Percentiles rank a stretch among this genome's conserved stretches.
Conservation (phyloP, 2,329 filamentous ascomycete genomes). For the Aspergillus cejpii region DNA sequence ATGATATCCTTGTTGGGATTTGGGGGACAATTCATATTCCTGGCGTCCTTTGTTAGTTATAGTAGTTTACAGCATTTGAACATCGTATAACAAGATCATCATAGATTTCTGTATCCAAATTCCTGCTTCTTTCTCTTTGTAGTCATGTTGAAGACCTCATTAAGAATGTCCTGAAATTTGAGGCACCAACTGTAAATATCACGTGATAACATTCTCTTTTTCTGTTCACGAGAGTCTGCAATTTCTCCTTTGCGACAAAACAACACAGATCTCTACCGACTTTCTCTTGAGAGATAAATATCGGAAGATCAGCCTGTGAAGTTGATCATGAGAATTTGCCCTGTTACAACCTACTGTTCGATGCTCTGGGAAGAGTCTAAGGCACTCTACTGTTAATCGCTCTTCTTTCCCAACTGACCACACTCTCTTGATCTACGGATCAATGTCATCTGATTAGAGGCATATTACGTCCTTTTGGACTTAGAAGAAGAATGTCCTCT, state of each 20-base stretch:
- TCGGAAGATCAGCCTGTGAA: too few species aligned
- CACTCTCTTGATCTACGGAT: background rate
- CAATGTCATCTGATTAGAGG: background rate
- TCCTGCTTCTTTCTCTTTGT: background rate
- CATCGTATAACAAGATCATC: background rate
- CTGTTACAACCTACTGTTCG: too few species aligned
- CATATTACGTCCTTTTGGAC: background rate
- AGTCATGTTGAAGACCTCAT: background rate
- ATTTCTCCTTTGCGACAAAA: background rate
- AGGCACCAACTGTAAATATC: background rate
- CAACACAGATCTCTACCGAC: too few species aligned
- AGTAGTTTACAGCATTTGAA: slow-evolving; percentile 1
- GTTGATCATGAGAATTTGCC: too few species aligned
- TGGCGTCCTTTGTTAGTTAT: slow-evolving; percentile 13
- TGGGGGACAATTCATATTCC: slow-evolving; percentile 13
- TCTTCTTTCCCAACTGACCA: background rate
- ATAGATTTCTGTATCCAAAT: background rate
- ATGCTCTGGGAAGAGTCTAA: too few species aligned
- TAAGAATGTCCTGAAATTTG: background rate
- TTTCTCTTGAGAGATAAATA: too few species aligned
- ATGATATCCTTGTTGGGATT: slow-evolving; percentile 23
- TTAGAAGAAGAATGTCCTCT: slow-evolving; percentile 27
- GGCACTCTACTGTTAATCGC: too few species aligned
- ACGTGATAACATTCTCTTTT: slow-evolving; percentile 12
- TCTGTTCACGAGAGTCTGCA: background rate